phyloP scores from a whole-genome alignment of 2,329 filamentous ascomycete genomes.

The Penicillium sp. region DNA sequence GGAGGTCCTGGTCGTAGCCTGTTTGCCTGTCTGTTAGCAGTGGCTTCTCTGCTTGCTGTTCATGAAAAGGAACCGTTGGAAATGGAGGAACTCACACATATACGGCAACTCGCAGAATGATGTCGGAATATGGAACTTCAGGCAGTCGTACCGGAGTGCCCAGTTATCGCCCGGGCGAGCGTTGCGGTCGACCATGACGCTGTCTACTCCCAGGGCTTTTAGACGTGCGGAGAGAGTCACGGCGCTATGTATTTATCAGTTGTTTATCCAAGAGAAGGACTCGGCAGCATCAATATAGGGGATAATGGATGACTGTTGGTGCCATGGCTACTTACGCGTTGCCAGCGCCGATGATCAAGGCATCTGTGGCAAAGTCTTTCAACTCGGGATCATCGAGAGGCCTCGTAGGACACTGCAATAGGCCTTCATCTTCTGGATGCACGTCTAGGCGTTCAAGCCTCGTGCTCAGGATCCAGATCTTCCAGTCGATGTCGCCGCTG shows the following conservation, averaged over 20 bases:
- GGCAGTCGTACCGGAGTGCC: constrained; percentile 52
- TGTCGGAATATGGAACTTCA: constrained; percentile 49
- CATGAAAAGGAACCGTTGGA: no score
- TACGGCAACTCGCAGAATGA: constrained; percentile 44
- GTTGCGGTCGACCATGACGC: constrained; percentile 51
- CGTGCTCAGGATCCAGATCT: constrained; percentile 35
- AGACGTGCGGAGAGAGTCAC: constrained; percentile 50
- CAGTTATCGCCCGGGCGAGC: constrained; percentile 51
- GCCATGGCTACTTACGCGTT: constrained; percentile 36
- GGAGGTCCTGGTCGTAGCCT: constrained; percentile 26
- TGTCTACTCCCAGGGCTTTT: constrained; percentile 48
- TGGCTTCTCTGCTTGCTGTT: no score
- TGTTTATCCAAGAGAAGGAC: constrained; percentile 15
- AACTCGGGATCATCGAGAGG: neutral
- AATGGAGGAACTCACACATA: constrained; percentile 28
- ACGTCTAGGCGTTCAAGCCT: constrained; percentile 27
- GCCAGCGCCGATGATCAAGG: constrained; percentile 47
- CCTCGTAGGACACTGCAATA: constrained; percentile 24
- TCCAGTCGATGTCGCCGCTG: constrained; percentile 24
- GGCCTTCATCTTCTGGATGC: constrained; percentile 30
- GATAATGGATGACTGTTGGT: neutral
- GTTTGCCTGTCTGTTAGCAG: neutral
- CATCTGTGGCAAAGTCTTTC: constrained; percentile 33
- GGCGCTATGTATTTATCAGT: constrained; percentile 33
- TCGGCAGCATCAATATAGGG: no score